Conservation (phyloP, 306 rosid species). For the Dalbergia oliveri region DNA sequence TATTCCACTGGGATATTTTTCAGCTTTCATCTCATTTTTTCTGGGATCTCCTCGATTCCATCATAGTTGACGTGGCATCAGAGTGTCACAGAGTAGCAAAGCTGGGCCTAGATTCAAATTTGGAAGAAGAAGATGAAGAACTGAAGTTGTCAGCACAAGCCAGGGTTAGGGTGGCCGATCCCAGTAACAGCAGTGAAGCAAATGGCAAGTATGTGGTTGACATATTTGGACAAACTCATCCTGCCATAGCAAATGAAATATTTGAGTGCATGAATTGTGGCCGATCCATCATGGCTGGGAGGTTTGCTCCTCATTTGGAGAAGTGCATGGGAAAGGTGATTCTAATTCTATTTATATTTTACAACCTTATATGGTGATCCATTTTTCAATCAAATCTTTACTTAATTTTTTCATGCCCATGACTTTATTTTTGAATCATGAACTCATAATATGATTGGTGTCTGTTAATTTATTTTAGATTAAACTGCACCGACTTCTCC, state of each 20-base stretch:
- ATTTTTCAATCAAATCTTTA: not conserved
- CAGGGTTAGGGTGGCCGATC: conserved; percentile 87
- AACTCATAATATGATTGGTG: not conserved
- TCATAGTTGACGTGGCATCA: conserved; percentile 93
- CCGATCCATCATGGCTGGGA: conserved; percentile 86
- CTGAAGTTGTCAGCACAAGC: conserved; percentile 90
- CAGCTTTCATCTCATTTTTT: conserved; percentile 83
- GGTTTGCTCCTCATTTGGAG: conserved; percentile 98
- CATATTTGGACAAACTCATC: conserved; percentile 94
- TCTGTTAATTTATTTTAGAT: not conserved
- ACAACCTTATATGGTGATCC: not conserved
- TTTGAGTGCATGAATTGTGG: conserved; percentile 95
- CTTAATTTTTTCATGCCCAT: not conserved
- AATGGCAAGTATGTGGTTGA: conserved; percentile 90
- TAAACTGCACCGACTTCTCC: too few species aligned
- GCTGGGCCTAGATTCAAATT: conserved; percentile 89
- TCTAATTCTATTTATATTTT: conserved; percentile 8
- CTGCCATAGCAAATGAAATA: conserved; percentile 83
- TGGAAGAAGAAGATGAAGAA: conserved; percentile 98
- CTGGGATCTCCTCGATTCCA: conserved; percentile 86
- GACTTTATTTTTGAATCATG: not conserved
- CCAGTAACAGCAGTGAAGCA: conserved; percentile 77
- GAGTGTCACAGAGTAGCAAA: conserved; percentile 93
- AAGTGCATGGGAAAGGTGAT: conserved; percentile 99
- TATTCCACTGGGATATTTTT: conserved; percentile 53